Base-by-base conservation (phyloP, 148 eudicot species). In the Arbutus unedo region DNA sequence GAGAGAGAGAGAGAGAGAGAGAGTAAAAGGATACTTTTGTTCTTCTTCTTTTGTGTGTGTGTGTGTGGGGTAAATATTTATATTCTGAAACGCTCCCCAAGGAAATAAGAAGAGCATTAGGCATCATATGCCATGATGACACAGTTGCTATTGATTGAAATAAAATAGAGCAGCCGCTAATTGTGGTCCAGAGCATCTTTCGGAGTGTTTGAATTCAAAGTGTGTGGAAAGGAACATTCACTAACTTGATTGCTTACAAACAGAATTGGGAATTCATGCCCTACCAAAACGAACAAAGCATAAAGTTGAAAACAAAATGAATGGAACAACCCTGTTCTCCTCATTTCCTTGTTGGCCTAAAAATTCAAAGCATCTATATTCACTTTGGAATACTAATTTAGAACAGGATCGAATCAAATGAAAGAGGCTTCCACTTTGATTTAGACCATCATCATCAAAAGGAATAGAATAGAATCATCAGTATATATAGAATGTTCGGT, bases 381-480 rank as follows among this genome's bases (percentile, higher is more conserved):
- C 3, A 54, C 47, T 25, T 67, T 56, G 51, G 50, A 70, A 70
- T 53, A 41, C 19, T 70, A n/a, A n/a, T n/a, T n/a, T n/a, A 16
- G 3, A 49, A 50, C 21, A 56, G 23, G 14, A 57, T 18, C 18
- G 59, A 50, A 78, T 60, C 6, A 41, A 75, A 5, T 4, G 66
- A 1, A 44, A 62, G 66, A 79, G 38, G 53, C 38, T 19, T 68
- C 66, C 76, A 81, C 82, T 11, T 44, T 21, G 59, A 66, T 31
- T 66, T 66, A 71, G 85, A 83, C 79, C 15, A 48, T 79, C 71
- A 83, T 83, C 79, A 79, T 83, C 72, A 79, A 79, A 79, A 78
- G 41, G 81, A 82, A 31, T 1, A 57, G 76, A 31, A 31, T 31
- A 31, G 38, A 31, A 31, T n/a, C n/a, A n/a, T n/a, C n/a, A n/a